phyloP scores from a whole-genome alignment of 75 land plant genomes.

The Sequoiadendron giganteum region DNA sequence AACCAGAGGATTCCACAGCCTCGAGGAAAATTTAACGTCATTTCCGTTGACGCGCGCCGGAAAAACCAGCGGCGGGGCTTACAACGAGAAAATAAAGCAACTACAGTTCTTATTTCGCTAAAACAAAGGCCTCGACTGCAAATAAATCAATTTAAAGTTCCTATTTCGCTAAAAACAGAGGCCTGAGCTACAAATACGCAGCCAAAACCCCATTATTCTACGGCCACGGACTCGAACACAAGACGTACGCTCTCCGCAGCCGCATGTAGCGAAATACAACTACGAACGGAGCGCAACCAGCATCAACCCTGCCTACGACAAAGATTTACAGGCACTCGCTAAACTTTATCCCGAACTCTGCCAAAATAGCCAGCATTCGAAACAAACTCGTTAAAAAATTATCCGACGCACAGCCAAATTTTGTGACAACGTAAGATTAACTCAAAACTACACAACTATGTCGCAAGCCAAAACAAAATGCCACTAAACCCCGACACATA shows the following conservation, averaged over 20 bases:
- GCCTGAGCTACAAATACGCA: background rate
- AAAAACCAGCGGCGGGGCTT: background rate
- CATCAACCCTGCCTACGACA: background rate
- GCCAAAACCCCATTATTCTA: background rate
- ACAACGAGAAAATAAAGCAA: background rate
- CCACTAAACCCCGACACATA: no score
- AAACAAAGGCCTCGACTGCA: background rate
- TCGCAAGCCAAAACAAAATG: background rate
- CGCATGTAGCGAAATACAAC: background rate
- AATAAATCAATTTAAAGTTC: background rate
- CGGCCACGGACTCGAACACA: background rate
- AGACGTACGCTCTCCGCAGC: background rate
- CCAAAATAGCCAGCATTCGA: background rate
- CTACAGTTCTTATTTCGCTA: background rate
- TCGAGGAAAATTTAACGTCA: background rate
- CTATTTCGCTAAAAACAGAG: background rate
- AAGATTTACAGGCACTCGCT: background rate
- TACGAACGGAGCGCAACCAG: background rate
- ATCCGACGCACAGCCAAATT: background rate
- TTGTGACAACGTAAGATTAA: background rate
- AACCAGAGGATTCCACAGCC: background rate
- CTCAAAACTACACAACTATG: background rate
- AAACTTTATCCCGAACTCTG: background rate
- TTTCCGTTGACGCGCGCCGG: background rate
- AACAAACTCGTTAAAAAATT: background rate